Conservation (phyloP, 345 rosid species). For the Eucalyptus leucophloia region DNA sequence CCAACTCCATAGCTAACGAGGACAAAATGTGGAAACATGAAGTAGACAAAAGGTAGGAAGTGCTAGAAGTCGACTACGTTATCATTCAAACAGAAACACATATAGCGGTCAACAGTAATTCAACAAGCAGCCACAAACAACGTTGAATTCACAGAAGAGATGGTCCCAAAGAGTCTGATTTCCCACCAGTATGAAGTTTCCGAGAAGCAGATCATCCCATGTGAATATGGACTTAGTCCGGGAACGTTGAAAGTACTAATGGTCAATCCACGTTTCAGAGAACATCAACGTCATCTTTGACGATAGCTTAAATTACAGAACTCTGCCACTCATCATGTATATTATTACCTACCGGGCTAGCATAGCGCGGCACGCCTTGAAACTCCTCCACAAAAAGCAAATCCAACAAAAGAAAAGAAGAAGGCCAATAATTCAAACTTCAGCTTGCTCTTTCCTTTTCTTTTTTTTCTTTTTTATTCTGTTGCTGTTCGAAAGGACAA, state of each 20-base stretch:
- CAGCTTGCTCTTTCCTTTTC: not conserved
- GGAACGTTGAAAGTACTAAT: not conserved
- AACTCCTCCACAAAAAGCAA: not conserved
- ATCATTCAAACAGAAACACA: not conserved
- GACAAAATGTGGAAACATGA: not conserved
- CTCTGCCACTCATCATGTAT: not conserved
- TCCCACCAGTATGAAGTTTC: not conserved
- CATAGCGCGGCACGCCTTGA: not conserved
- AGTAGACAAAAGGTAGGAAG: not conserved
- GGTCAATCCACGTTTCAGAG: not conserved
- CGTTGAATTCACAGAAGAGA: not conserved
- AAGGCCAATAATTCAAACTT: not conserved
- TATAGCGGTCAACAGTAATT: not conserved
- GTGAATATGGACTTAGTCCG: not conserved
- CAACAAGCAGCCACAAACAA: not conserved
- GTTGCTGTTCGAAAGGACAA: not conserved
- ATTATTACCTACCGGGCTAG: not conserved
- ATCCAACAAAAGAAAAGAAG: not conserved
- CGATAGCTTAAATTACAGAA: not conserved
- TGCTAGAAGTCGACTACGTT: not conserved
- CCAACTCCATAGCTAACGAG: not conserved
- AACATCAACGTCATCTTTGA: not conserved
- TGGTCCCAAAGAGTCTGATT: not conserved
- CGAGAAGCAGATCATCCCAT: not conserved
- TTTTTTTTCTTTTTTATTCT: not conserved